Conservation (phyloP, 805 yeast species). For the Yarrowia phangngaensis region DNA sequence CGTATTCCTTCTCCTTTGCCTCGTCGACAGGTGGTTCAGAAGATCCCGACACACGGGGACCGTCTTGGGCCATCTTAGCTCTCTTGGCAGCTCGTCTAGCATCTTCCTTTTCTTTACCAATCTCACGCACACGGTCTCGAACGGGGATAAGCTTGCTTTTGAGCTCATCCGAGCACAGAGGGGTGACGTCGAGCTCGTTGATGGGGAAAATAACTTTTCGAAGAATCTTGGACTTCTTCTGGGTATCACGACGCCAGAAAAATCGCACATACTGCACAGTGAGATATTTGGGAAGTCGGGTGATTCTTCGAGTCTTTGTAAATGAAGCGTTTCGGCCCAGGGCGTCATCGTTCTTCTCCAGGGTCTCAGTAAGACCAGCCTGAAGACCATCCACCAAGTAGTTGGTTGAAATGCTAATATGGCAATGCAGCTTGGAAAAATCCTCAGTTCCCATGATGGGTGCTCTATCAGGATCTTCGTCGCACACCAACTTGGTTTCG, state of each 20-base stretch:
- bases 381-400: slow-evolving; percentile 81
- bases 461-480: slow-evolving; percentile 51
- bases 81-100: slow-evolving; percentile 70
- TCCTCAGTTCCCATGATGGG: slow-evolving; percentile 49
- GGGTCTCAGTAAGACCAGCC: slow-evolving; percentile 66
- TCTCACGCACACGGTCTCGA: slow-evolving; percentile 71
- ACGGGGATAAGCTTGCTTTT: slow-evolving; percentile 60
- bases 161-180: slow-evolving; percentile 75
- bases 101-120: slow-evolving; percentile 71
- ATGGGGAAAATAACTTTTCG: slow-evolving; percentile 94
- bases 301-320: slow-evolving; percentile 55
- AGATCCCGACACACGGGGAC: slow-evolving; percentile 29
- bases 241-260: slow-evolving; percentile 91
- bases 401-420: slow-evolving; percentile 79
- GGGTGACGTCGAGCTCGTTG: slow-evolving; percentile 74
- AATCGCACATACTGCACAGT: slow-evolving; percentile 92
- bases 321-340: slow-evolving; percentile 70
- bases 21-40: slow-evolving; percentile 32
- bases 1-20: slow-evolving; percentile 33
- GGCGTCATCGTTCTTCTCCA: slow-evolving; percentile 71
- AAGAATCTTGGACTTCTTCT: slow-evolving; percentile 85
- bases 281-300: slow-evolving; percentile 78
- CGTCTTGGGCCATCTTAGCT: slow-evolving; percentile 44
- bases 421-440: slow-evolving; percentile 78
- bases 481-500: slow-evolving; percentile 59